These are phyloP conservation scores for Diaporthe nobilis DNA, from an alignment of 2,329 filamentous ascomycete species.

Conservation along the genomic window DNA sequence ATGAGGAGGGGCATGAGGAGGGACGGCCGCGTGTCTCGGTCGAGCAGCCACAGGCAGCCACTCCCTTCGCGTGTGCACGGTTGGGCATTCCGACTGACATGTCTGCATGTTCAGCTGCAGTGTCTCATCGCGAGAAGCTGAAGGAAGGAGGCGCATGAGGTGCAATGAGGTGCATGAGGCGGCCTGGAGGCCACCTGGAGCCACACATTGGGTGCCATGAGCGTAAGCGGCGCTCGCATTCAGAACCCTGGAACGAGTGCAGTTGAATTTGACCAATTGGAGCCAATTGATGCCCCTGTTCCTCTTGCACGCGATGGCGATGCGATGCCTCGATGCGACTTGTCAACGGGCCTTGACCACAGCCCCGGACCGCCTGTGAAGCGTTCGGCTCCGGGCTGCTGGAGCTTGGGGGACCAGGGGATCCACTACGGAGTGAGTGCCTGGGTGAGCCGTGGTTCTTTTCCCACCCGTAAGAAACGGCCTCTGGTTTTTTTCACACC, in stretches of 20 bases:
- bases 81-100: conserved; percentile 12
- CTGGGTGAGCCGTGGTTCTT: background rate
- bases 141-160: conserved; percentile 9
- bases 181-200: background rate
- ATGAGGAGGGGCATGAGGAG: background rate
- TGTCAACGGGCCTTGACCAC: conserved; percentile 15
- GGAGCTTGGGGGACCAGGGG: background rate
- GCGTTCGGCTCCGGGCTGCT: conserved; percentile 18
- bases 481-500: background rate
- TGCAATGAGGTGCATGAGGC: conserved; percentile 23
- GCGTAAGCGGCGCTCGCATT: conserved; percentile 28
- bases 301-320: conserved; percentile 7
- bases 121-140: conserved; percentile 10
- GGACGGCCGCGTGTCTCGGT: conserved; percentile 32
- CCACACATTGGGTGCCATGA: background rate
- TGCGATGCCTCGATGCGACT: conserved; percentile 9
- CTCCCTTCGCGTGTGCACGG: background rate
- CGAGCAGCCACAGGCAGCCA: conserved; percentile 31
- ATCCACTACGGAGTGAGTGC: too few relatives aligned
- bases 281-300: conserved; percentile 2
- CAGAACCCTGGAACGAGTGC: background rate
- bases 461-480: conserved; percentile 17
- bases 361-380: conserved; percentile 18
- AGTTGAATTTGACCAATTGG: background rate
- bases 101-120: conserved; percentile 24